Evolutionary conservation across 257 asterid genomes (phyloP).

Genomic region (Datura wrightii): DNA sequence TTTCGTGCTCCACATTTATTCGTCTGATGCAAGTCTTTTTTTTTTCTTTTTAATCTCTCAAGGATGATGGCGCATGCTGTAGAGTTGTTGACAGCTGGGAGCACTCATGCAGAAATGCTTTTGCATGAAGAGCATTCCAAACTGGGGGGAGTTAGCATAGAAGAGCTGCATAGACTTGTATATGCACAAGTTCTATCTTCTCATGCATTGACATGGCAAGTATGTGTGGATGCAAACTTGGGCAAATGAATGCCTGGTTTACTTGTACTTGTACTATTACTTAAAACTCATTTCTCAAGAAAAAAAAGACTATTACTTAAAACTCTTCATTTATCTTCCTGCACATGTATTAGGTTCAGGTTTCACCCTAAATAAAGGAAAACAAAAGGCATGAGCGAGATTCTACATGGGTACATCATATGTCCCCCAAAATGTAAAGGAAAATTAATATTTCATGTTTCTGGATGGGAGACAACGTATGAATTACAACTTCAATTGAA

Average conservation of each 20-base stretch:
- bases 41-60: neutral
- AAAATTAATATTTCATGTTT: neutral
- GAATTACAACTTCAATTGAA: neutral
- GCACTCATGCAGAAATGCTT: conserved; percentile 71
- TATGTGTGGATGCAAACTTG: conserved; percentile 46
- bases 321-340: neutral
- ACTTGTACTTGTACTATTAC: neutral
- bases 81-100: conserved; percentile 90
- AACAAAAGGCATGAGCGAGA: neutral
- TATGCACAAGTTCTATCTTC: conserved; percentile 94
- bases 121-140: conserved; percentile 66
- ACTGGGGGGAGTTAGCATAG: conserved; percentile 86
- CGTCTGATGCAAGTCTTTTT: neutral
- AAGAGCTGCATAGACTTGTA: conserved; percentile 84
- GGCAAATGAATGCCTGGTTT: conserved; percentile 12
- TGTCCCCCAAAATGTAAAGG: neutral
- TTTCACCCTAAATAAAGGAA: neutral
- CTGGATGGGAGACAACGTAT: neutral
- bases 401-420: neutral
- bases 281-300: neutral
- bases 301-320: neutral
- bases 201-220: conserved; percentile 94
- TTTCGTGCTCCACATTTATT: neutral
- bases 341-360: neutral
- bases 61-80: conserved; percentile 91